Percentiles rank a stretch among this genome's conserved stretches.
phyloP scores from a whole-genome alignment of 805 yeast species.

The Lipomyces chichibuensis region DNA sequence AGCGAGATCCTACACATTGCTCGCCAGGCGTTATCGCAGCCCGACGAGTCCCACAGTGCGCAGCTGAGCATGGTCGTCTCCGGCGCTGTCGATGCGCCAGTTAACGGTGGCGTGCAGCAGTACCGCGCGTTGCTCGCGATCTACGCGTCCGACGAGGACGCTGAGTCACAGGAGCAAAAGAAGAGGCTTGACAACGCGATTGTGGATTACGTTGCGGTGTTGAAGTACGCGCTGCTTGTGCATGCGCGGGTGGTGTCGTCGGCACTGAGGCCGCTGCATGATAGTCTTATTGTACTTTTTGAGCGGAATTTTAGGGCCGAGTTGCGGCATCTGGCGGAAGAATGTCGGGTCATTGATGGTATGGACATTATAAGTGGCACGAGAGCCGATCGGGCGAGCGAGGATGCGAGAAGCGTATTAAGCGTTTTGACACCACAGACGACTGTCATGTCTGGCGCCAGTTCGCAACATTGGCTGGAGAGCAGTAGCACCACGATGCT shows the following conservation, averaged over 20 bases:
- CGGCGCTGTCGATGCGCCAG: constrained; percentile 91
- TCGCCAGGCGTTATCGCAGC: constrained; percentile 41
- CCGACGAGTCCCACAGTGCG: constrained; percentile 50
- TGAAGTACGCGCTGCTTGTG: constrained; percentile 65
- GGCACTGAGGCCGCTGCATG: constrained; percentile 63
- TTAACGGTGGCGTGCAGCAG: constrained; percentile 88
- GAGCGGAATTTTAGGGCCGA: constrained; percentile 70
- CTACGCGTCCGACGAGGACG: constrained; percentile 10
- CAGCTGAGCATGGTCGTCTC: constrained; percentile 46
- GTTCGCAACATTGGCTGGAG: neutral
- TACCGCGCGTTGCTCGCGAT: constrained; percentile 64
- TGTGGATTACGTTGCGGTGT: constrained; percentile 63
- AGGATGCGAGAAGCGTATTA: neutral
- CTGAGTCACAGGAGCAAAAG: constrained; percentile 9
- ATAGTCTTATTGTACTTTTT: constrained; percentile 64
- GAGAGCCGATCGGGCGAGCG: neutral
- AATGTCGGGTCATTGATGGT: constrained; percentile 15
- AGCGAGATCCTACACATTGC: constrained; percentile 73
- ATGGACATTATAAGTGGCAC: neutral
- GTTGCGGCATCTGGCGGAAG: constrained; percentile 44
- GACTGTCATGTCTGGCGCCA: neutral
- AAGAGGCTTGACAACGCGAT: constrained; percentile 16
- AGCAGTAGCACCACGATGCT: neutral
- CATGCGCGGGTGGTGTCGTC: constrained; percentile 68
- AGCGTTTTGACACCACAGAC: neutral